Evolutionary conservation across 2,329 filamentous ascomycete species (phyloP).

Genomic region (Alternaria consortialis): DNA sequence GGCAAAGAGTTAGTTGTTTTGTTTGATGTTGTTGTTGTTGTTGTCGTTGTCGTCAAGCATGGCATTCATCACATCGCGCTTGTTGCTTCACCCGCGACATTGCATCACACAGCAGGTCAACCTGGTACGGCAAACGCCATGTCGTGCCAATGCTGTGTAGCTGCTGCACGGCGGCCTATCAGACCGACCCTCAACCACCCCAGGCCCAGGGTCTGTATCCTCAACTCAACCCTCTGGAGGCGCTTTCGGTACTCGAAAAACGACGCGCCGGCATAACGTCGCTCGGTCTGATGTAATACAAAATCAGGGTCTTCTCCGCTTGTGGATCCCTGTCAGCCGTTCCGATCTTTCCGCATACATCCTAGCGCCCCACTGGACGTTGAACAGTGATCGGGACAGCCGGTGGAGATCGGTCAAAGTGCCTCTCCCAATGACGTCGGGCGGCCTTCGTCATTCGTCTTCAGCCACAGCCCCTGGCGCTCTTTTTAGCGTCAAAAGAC

Average conservation of each 20-base stretch:
- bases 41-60: neutral
- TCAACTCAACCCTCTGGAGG: conserved; percentile 2
- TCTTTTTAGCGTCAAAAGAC: conserved; percentile 7
- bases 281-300: conserved; percentile 33
- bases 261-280: conserved; percentile 23
- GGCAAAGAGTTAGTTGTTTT: conserved; percentile 9
- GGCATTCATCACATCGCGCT: neutral
- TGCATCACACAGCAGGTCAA: neutral
- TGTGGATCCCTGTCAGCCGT: conserved; percentile 13
- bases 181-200: neutral
- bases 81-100: neutral
- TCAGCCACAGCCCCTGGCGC: conserved; percentile 28
- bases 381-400: conserved; percentile 25
- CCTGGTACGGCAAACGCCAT: neutral
- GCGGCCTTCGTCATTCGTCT: conserved; percentile 1
- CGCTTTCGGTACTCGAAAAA: conserved; percentile 22
- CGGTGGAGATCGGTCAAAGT: conserved; percentile 22
- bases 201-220: conserved; percentile 7
- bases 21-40: neutral
- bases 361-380: conserved; percentile 14
- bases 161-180: neutral
- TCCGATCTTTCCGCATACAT: neutral
- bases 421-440: conserved; percentile 25
- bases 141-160: neutral
- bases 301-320: conserved; percentile 34